Base-by-base conservation (phyloP, 805 yeast genomes). In the Ogataea populi-albae region DNA sequence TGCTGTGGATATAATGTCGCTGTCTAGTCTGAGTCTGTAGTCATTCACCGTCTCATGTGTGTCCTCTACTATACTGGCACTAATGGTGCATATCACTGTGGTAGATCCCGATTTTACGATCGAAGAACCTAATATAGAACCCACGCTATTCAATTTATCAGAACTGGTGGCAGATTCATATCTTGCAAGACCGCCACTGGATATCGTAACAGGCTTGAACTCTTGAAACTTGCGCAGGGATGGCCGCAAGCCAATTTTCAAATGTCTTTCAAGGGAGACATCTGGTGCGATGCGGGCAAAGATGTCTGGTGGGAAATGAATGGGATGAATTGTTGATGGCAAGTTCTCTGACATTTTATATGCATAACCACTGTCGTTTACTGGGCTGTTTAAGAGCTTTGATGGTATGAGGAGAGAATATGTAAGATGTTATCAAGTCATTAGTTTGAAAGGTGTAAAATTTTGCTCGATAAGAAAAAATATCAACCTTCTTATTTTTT, bases 261-360 rank as follows among this genome's bases (percentile, higher is more conserved):
- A 57, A 57, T 87, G 95, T 52, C 94, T 73, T 54, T 84, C 83
- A 28, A 89, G 66, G 4, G 91, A 83, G 10, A 85, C 56, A 38
- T 86, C 95, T 1, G 97, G 96, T 2, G 94, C 86, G 23, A 89
- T 74, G 34, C 93, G 66, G 1, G 93, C 88, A 27, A 89, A 65
- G 8, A 87, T 86, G 17, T 80, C 83, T 1, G 96, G 91, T 1
- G 93, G 81, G 56, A 88, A 87, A 4, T 75, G 64, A 23, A 83
- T 68, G 10, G 81, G 72, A 27, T 65, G 57, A 35, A 57, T n/a
- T n/a, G n/a, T n/a, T n/a, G n/a, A n/a, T n/a, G n/a, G n/a, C n/a
- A n/a, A n/a, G n/a, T n/a, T n/a, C n/a, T n/a, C n/a, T n/a, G n/a
- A n/a, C n/a, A n/a, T n/a, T n/a, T n/a, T n/a, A n/a, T n/a, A n/a